Evolutionary conservation across 768 basidiomycete species (phyloP).

Genomic region (Flagelloscypha sp.): DNA sequence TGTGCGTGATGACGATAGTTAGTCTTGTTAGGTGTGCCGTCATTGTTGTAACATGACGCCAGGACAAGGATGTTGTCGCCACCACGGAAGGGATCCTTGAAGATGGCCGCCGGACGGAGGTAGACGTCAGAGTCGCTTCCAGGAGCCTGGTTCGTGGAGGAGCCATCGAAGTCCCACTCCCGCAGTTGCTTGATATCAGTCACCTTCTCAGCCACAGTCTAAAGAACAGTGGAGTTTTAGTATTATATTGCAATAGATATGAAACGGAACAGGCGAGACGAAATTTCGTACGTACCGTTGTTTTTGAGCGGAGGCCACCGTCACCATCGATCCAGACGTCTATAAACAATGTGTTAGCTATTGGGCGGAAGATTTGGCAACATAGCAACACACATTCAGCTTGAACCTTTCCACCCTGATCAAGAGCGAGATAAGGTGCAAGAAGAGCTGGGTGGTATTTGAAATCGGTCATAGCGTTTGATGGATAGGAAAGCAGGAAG

Average conservation of each 20-base stretch:
- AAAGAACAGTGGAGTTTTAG: constrained; percentile 8
- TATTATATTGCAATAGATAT: constrained; percentile 6
- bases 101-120: constrained; percentile 93
- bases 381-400: constrained; percentile 68
- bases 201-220: constrained; percentile 86
- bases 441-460: constrained; percentile 77
- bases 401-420: constrained; percentile 88
- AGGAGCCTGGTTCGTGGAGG: constrained; percentile 95
- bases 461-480: constrained; percentile 24
- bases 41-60: constrained; percentile 97
- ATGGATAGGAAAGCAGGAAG: constrained; percentile 9
- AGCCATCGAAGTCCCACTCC: constrained; percentile 99
- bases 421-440: constrained; percentile 79
- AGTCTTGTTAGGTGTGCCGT: constrained; percentile 94
- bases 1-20: constrained; percentile 92
- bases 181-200: constrained; percentile 87
- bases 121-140: constrained; percentile 95
- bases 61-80: constrained; percentile 97
- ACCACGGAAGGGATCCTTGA: constrained; percentile 98
- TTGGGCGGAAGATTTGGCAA: constrained; percentile 6
- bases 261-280: not conserved
- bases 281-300: constrained; percentile 60
- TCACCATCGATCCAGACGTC: constrained; percentile 99
- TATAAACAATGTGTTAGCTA: constrained; percentile 25
- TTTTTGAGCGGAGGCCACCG: constrained; percentile 91